These are phyloP conservation scores for Saksenaea oblongispora DNA, from an alignment of 371 early-diverging fungal species.

Conservation along the genomic window DNA sequence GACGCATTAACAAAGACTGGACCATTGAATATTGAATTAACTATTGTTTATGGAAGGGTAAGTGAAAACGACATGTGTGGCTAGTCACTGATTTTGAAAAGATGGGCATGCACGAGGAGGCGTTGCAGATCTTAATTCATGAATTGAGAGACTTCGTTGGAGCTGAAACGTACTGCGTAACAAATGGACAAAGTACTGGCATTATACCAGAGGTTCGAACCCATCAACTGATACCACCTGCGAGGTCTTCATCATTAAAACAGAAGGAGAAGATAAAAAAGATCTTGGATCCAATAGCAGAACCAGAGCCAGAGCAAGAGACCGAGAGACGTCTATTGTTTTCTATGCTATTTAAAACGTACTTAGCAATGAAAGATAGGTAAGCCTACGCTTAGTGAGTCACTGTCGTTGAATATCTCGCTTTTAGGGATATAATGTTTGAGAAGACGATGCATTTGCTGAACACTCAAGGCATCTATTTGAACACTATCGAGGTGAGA, in stretches of 20 bases:
- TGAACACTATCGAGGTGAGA: constrained; percentile 61
- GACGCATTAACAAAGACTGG: constrained; percentile 30
- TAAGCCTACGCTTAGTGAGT: constrained; percentile 12
- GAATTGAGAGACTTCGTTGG: constrained; percentile 63
- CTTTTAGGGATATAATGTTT: constrained; percentile 43
- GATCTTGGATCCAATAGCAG: not conserved
- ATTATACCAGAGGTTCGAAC: constrained; percentile 16
- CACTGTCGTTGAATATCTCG: constrained; percentile 7
- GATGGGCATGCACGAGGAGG: constrained; percentile 55
- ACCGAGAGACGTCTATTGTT: constrained; percentile 36
- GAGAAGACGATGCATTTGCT: constrained; percentile 55
- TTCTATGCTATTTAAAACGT: constrained; percentile 41
- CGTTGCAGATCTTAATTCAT: constrained; percentile 54
- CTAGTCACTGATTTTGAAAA: constrained; percentile 15
- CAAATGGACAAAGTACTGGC: constrained; percentile 50
- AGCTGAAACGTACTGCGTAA: constrained; percentile 68
- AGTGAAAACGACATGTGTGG: not conserved
- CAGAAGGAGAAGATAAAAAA: not conserved
- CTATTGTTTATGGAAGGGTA: constrained; percentile 56
- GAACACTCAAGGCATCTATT: constrained; percentile 61
- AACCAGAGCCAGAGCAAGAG: constrained; percentile 13
- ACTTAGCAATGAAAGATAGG: constrained; percentile 38
- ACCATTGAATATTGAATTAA: constrained; percentile 49
- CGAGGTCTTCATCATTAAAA: constrained; percentile 27
- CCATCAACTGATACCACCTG: constrained; percentile 11